Evolutionary conservation across 2,329 filamentous ascomycete genomes (phyloP), one percentile per base, ranked within the genome.

Genomic region (Domatiomyces catenatus): DNA sequence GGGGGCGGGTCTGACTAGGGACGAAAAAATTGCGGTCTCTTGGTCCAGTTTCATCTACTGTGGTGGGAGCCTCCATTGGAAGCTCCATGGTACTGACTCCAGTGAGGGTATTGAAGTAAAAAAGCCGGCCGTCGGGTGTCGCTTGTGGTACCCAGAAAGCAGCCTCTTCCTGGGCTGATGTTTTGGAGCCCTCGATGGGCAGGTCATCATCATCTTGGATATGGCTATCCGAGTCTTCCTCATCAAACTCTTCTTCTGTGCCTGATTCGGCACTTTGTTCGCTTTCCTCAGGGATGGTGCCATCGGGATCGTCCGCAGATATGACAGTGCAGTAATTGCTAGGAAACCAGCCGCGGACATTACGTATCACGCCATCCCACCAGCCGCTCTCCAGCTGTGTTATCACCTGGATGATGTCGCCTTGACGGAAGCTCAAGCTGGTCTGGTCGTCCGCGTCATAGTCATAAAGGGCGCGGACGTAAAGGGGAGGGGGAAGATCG

Each of bases 121-220:
- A 98, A 20, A 98, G 70, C 51, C 89, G 79, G 49, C 92, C 92
- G 64, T 96, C 89, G 1, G 86, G 80, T 0, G 92, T 98, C 12
- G 89, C 92, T 70, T 98, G 92, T 17, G 92, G 92, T 59, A 98
- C 94, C 92, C 92, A 98, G 64, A 94, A 98, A 58, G 93, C 90
- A 45, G 90, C 88, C 64, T 90, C 82, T 59, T 92, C 89, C 62
- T 86, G 84, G 61, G 83, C 81, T 56, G 68, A 73, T 55, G 67
- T 67, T 45, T 76, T 76, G 18, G 75, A 73, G 47, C 81, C 80
- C 62, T 93, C 86, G 47, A 87, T 75, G 5, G 84, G 81, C 47
- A 86, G 67, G 53, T 70, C 66, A n/a, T 71, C 67, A 42, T 76
- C 73, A 48, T 80, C 80, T 55, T 81, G 80, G 3, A 74, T 75